Evolutionary conservation across 176 grass and related monocot genomes (phyloP).

Genomic region (Thalia dealbata): DNA sequence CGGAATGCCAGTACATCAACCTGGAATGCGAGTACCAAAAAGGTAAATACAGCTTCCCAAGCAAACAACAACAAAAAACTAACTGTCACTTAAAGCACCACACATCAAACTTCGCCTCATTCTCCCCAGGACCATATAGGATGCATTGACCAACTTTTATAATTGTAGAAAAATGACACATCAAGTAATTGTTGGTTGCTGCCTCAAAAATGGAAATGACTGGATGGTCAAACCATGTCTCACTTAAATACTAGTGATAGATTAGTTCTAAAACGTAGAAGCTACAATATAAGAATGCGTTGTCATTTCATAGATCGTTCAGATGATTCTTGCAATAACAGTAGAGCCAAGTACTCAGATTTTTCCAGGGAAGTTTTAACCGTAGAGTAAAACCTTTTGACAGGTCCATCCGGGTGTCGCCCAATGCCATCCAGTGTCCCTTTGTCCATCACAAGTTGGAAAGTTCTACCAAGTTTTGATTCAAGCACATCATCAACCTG

Average conservation of each 20-base stretch:
- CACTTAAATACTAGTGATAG: background rate
- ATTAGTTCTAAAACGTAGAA: background rate
- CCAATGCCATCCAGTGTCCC: constrained; percentile 86
- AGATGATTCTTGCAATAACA: background rate
- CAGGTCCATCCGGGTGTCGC: constrained; percentile 65
- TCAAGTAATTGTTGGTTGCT: background rate
- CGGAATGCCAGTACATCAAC: constrained; percentile 95
- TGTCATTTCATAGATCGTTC: background rate
- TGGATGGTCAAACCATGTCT: background rate
- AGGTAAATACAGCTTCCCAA: constrained; percentile 6
- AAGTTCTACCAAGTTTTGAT: constrained; percentile 75
- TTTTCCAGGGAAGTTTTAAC: background rate
- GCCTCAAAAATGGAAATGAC: background rate
- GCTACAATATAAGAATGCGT: no score
- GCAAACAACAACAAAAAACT: background rate
- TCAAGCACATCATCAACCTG: constrained; percentile 96
- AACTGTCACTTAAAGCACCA: background rate
- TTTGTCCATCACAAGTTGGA: constrained; percentile 92
- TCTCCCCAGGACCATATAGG: background rate
- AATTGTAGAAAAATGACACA: no score
- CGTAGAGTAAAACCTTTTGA: constrained; percentile 50
- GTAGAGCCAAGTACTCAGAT: background rate
- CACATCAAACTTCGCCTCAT: background rate
- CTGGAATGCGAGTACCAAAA: constrained; percentile 36
- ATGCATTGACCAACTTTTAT: no score